A percentile compares a stretch with the other conserved stretches of the same genome.
phyloP scores from a whole-genome alignment of 352 stramenopile species.

The Phytophthora hybrid region DNA sequence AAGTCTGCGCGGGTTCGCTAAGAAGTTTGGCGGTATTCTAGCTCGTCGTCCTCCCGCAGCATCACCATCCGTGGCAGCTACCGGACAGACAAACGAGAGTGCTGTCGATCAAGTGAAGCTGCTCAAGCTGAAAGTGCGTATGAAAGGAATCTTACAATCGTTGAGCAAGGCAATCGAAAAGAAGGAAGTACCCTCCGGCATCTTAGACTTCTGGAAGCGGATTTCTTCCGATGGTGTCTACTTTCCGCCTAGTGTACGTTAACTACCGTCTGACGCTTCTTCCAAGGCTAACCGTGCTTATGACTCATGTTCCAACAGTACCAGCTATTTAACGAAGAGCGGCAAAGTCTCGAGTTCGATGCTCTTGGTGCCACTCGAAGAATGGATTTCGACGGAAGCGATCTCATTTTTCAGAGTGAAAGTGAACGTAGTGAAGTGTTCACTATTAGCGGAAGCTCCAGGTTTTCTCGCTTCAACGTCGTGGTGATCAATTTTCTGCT shows the following conservation, averaged over 20 bases:
- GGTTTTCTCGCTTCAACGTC: constrained; percentile 55
- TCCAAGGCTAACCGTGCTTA: not conserved
- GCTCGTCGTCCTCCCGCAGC: constrained; percentile 26
- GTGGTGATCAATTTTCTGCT: constrained; percentile 74
- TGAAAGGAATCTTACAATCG: constrained; percentile 62
- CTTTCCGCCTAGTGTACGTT: constrained; percentile 63
- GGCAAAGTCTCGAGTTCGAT: constrained; percentile 60
- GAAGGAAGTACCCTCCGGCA: constrained; percentile 55
- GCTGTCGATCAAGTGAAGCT: constrained; percentile 34
- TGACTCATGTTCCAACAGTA: constrained; percentile 44
- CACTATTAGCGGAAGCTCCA: not conserved
- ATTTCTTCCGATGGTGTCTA: constrained; percentile 71
- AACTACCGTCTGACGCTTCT: not conserved
- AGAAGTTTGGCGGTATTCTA: constrained; percentile 56
- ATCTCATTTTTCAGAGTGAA: not conserved
- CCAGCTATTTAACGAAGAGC: constrained; percentile 59
- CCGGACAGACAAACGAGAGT: not conserved
- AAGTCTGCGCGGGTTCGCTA: constrained; percentile 49
- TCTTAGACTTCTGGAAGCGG: constrained; percentile 67
- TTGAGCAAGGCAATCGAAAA: constrained; percentile 61
- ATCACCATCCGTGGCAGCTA: not conserved
- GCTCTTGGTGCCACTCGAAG: constrained; percentile 55
- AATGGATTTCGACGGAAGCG: constrained; percentile 39
- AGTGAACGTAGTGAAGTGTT: not conserved
- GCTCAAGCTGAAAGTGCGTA: constrained; percentile 69